phyloP scores from a whole-genome alignment of 2,329 filamentous ascomycete genomes.

The Ophiostoma montium region DNA sequence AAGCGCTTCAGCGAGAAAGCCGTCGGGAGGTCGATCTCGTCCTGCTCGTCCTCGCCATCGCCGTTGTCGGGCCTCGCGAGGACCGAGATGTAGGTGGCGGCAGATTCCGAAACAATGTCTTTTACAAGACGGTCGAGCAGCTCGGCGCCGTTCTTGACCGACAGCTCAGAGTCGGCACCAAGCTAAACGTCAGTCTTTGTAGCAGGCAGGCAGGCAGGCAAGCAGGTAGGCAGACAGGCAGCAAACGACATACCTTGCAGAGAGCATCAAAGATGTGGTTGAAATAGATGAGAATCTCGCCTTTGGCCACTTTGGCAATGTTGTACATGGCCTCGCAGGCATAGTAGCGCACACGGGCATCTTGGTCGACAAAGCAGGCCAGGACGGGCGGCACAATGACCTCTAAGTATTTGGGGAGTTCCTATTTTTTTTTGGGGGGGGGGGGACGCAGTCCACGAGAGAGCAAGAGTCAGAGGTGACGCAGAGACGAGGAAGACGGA shows the following conservation, averaged over 20 bases:
- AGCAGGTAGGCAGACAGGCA: neutral
- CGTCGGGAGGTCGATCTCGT: conserved; percentile 47
- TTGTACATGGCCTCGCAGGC: conserved; percentile 99
- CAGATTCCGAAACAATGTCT: conserved; percentile 90
- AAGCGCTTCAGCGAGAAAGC: conserved; percentile 87
- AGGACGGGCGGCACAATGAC: conserved; percentile 93
- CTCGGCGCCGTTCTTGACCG: conserved; percentile 96
- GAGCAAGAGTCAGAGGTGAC: neutral
- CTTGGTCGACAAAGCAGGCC: conserved; percentile 94
- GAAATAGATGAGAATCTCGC: conserved; percentile 92
- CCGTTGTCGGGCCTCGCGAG: conserved; percentile 43
- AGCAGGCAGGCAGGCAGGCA: neutral
- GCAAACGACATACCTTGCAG: conserved; percentile 62
- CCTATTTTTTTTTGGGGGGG: no score
- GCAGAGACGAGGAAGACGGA: no score
- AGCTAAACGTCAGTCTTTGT: conserved; percentile 31
- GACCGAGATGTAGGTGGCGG: conserved; percentile 85
- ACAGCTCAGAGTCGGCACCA: conserved; percentile 87
- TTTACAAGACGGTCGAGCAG: conserved; percentile 88
- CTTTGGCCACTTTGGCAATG: conserved; percentile 97
- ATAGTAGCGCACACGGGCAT: conserved; percentile 94
- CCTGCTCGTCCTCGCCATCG: conserved; percentile 26
- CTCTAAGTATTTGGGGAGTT: conserved; percentile 80
- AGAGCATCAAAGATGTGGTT: conserved; percentile 97
- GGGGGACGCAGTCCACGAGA: neutral